Evolutionary conservation across 495 filamentous ascomycete species (phyloP), one percentile per base, ranked within the genome.

Genomic region (Aspergillus homomorphus): DNA sequence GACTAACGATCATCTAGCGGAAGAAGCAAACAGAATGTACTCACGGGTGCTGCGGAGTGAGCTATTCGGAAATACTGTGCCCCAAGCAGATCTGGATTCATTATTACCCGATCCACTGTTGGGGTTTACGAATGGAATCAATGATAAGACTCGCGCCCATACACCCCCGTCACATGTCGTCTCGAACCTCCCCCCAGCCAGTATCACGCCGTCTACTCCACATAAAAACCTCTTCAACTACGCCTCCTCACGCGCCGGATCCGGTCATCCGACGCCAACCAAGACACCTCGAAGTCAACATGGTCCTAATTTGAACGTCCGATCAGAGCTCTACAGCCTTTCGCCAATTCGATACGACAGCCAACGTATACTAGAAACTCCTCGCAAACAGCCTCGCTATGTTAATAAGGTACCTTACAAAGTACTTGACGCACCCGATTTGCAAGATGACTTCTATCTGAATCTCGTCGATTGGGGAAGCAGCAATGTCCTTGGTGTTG

Each of bases 401-500:
- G 91, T 98, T 21, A 90, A 88, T 70, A 98, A 98, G 71, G 92
- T 97, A 0, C 94, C 94, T 0, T 98, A 92, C 77, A 98, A 98
- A 71, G 94, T 98, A 7, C 79, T 98, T 4, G 94, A 98, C 79
- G 94, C 95, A 0, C 94, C 94, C 15, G 94, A 98, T 60, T 72
- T 98, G 16, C 92, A 92, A 24, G 94, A 98, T 64, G 95, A 98
- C 69, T 98, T 97, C 70, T 98, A 98, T 64, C 76, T 98, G 28
- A 98, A 98, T 64, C 73, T 98, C 23, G 92, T 98, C 1, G 94
- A 98, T 63, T 98, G 94, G 94, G 94, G 95, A n/a, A 93, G 88
- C 63, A 90, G 87, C 61, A 94, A 97, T 73, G 85, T 96, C 21
- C 74, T 98, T 8, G 95, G 91, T 15, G 94, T 98, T 26, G 94